Conservation (phyloP, 805 yeast species). For the Candida dajiaensis region DNA sequence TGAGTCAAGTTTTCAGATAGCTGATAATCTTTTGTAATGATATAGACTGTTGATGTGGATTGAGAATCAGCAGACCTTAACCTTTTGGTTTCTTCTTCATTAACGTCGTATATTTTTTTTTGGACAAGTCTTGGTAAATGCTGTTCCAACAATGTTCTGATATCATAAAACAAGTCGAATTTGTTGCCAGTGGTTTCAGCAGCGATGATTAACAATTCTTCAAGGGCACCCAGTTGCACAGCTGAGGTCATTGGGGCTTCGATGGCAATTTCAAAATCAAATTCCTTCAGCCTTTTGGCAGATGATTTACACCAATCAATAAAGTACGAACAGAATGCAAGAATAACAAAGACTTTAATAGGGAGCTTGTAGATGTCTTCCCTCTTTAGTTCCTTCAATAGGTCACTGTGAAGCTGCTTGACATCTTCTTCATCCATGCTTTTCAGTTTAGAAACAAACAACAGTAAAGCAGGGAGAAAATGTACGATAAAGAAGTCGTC, state of each 20-base stretch:
- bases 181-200: slow-evolving; percentile 50
- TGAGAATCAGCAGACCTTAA: slow-evolving; percentile 23
- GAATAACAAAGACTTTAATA: slow-evolving; percentile 40
- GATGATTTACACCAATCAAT: slow-evolving; percentile 62
- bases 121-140: slow-evolving; percentile 57
- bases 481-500: slow-evolving; percentile 64
- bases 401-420: slow-evolving; percentile 30
- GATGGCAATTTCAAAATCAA: slow-evolving; percentile 50
- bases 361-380: slow-evolving; percentile 43
- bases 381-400: slow-evolving; percentile 31
- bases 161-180: slow-evolving; percentile 51
- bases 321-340: slow-evolving; percentile 51
- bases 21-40: slow-evolving; percentile 14
- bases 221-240: slow-evolving; percentile 64
- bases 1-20: slow-evolving; percentile 22
- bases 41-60: slow-evolving; percentile 16
- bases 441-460: slow-evolving; percentile 36
- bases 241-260: slow-evolving; percentile 53
- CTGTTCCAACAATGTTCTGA: slow-evolving; percentile 59
- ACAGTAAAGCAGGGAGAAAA: slow-evolving; percentile 54
- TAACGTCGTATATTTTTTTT: slow-evolving; percentile 44
- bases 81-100: slow-evolving; percentile 34
- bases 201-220: slow-evolving; percentile 53
- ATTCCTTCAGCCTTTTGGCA: slow-evolving; percentile 34
- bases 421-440: slow-evolving; percentile 32